A percentile compares a stretch with the other conserved stretches of the same genome.
Evolutionary conservation across 2,329 filamentous ascomycete genomes (phyloP).

Genomic region (Fusarium hainanense): DNA sequence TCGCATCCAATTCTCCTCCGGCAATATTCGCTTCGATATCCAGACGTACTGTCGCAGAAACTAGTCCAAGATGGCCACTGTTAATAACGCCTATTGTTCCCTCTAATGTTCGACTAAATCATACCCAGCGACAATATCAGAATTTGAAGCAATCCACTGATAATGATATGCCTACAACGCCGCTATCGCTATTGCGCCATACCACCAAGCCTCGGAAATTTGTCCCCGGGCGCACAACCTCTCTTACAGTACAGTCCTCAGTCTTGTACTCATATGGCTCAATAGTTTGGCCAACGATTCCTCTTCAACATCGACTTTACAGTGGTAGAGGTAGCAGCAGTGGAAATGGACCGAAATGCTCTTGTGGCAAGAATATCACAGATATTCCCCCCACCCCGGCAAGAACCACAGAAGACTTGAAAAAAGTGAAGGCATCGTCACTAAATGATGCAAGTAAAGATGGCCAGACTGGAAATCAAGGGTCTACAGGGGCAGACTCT

Average conservation of each 20-base stretch:
- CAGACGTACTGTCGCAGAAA: slow-evolving; percentile 30
- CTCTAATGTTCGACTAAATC: slow-evolving; percentile 13
- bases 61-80: slow-evolving; percentile 19
- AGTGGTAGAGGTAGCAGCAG: slow-evolving; percentile 23
- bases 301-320: slow-evolving; percentile 33
- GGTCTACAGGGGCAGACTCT: slow-evolving; percentile 30
- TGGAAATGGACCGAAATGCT: slow-evolving; percentile 36
- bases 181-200: slow-evolving; percentile 7
- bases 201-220: slow-evolving; percentile 2
- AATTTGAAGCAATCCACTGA: slow-evolving; percentile 5
- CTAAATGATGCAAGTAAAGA: slow-evolving; percentile 24
- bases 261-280: background rate
- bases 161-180: slow-evolving; percentile 7
- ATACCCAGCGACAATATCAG: slow-evolving; percentile 20
- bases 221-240: slow-evolving; percentile 12
- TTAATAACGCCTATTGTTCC: slow-evolving; percentile 11
- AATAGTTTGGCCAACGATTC: slow-evolving; percentile 6
- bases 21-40: slow-evolving; percentile 38
- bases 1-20: slow-evolving; percentile 41
- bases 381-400: slow-evolving; percentile 9
- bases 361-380: slow-evolving; percentile 41
- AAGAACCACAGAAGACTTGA: slow-evolving; percentile 30
- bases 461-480: slow-evolving; percentile 16
- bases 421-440: slow-evolving; percentile 24
- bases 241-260: slow-evolving; percentile 5